phyloP scores from a whole-genome alignment of 768 basidiomycete genomes.

The Tricholoma hemisulphureum region DNA sequence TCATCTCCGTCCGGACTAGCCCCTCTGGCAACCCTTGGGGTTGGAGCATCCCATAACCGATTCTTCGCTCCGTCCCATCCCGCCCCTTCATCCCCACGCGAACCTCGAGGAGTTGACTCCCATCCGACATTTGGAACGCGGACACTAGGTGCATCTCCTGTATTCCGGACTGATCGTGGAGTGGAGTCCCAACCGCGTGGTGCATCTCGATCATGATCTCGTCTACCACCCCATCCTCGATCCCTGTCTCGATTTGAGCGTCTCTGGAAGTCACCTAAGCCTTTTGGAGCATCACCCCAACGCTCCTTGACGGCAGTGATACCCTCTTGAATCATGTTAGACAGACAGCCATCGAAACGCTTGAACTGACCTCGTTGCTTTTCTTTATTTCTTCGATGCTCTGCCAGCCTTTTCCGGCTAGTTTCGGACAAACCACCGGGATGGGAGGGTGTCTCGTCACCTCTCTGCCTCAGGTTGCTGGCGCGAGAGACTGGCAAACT shows the following conservation, averaged over 20 bases:
- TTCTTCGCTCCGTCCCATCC: slow-evolving; percentile 64
- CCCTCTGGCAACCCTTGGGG: slow-evolving; percentile 65
- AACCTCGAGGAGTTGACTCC: slow-evolving; percentile 84
- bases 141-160: slow-evolving; percentile 72
- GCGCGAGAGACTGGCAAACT: slow-evolving; percentile 57
- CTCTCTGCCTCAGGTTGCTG: slow-evolving; percentile 66
- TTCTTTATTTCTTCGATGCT: slow-evolving; percentile 68
- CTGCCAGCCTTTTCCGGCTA: slow-evolving; percentile 71
- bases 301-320: slow-evolving; percentile 58
- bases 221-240: slow-evolving; percentile 46
- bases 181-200: slow-evolving; percentile 55
- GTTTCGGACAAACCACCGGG: slow-evolving; percentile 83
- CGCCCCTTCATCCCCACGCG: slow-evolving; percentile 50
- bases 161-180: slow-evolving; percentile 55
- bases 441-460: slow-evolving; percentile 91
- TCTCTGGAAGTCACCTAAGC: slow-evolving; percentile 92
- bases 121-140: slow-evolving; percentile 90
- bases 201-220: slow-evolving; percentile 32
- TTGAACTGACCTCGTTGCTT: slow-evolving; percentile 57
- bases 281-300: slow-evolving; percentile 59
- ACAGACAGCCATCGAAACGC: not conserved
- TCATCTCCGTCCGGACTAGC: slow-evolving; percentile 71
- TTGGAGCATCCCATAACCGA: slow-evolving; percentile 79
- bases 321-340: slow-evolving; percentile 53
- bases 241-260: slow-evolving; percentile 77